Evolutionary conservation across 805 yeast species (phyloP).

Genomic region (Saturnispora mendoncae): DNA sequence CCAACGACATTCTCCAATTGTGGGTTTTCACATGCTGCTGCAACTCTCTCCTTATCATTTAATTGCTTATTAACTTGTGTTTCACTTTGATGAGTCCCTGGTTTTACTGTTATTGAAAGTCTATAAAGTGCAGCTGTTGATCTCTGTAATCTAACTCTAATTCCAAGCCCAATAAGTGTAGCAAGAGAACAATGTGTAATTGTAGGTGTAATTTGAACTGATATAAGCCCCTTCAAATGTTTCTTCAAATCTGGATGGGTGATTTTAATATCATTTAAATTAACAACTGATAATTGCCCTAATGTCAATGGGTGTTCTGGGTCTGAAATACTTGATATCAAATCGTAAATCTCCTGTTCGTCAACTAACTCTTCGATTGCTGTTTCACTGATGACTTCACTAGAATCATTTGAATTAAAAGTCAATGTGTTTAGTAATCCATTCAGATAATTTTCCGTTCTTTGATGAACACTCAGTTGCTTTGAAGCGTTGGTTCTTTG

Average conservation of each 20-base stretch:
- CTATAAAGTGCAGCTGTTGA: slow-evolving; percentile 80
- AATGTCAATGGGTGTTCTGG: slow-evolving; percentile 96
- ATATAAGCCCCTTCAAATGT: slow-evolving; percentile 56
- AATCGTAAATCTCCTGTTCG: slow-evolving; percentile 80
- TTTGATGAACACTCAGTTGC: background rate
- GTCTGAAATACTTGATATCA: slow-evolving; percentile 80
- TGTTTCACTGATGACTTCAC: background rate
- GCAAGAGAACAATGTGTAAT: slow-evolving; percentile 97
- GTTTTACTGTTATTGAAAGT: slow-evolving; percentile 68
- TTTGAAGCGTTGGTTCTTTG: slow-evolving; percentile 34
- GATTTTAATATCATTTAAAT: slow-evolving; percentile 69
- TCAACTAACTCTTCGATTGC: slow-evolving; percentile 55
- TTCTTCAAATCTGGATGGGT: slow-evolving; percentile 43
- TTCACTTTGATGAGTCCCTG: slow-evolving; percentile 94
- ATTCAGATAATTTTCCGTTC: slow-evolving; percentile 2
- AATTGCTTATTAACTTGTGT: slow-evolving; percentile 92
- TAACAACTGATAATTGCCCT: slow-evolving; percentile 92
- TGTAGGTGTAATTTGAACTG: slow-evolving; percentile 88
- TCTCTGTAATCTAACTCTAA: slow-evolving; percentile 83
- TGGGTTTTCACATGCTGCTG: slow-evolving; percentile 97
- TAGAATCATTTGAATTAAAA: background rate
- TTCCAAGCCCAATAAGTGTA: slow-evolving; percentile 90
- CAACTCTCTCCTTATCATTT: slow-evolving; percentile 94
- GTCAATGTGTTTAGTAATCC: slow-evolving; percentile 4
- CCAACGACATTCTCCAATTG: slow-evolving; percentile 85